A percentile compares a stretch with the other conserved stretches of the same genome.
phyloP scores from a whole-genome alignment of 1,284 basidiomycete species.

The Irpex rosettiformis region DNA sequence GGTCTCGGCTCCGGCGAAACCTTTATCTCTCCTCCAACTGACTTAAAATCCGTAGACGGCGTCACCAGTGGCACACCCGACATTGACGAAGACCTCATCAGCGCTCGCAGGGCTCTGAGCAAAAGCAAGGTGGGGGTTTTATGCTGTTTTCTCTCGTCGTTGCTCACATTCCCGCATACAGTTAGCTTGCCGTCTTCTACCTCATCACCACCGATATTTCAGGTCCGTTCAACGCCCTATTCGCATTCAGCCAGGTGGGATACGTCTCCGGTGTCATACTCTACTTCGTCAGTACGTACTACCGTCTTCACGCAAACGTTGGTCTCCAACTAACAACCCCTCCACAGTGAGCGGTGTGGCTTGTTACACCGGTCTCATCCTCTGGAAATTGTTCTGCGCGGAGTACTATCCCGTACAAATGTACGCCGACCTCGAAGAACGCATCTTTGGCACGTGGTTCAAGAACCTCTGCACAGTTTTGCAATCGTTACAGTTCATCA shows the following conservation, averaged over 20 bases:
- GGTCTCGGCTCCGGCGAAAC: background rate
- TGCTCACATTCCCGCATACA: too few species aligned
- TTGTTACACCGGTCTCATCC: slow-evolving; percentile 50
- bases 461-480: slow-evolving; percentile 30
- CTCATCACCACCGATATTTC: background rate
- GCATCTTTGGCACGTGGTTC: slow-evolving; percentile 49
- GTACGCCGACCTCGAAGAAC: slow-evolving; percentile 55
- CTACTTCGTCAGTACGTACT: slow-evolving; percentile 27
- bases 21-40: background rate
- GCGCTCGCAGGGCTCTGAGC: background rate
- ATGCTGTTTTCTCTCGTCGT: background rate
- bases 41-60: background rate
- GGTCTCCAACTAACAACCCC: too few species aligned
- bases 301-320: too few species aligned
- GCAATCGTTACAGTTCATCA: slow-evolving; percentile 31
- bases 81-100: background rate
- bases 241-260: slow-evolving; percentile 54
- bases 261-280: slow-evolving; percentile 48
- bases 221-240: slow-evolving; percentile 54
- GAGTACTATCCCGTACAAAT: slow-evolving; percentile 52
- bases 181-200: background rate
- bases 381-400: slow-evolving; percentile 55
- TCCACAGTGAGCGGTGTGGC: slow-evolving; percentile 33
- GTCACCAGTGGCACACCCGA: background rate
- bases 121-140: background rate